These are phyloP conservation scores for Echeveria elegans DNA, from an alignment of 164 flowering plant genomes.

Conservation along the genomic window DNA sequence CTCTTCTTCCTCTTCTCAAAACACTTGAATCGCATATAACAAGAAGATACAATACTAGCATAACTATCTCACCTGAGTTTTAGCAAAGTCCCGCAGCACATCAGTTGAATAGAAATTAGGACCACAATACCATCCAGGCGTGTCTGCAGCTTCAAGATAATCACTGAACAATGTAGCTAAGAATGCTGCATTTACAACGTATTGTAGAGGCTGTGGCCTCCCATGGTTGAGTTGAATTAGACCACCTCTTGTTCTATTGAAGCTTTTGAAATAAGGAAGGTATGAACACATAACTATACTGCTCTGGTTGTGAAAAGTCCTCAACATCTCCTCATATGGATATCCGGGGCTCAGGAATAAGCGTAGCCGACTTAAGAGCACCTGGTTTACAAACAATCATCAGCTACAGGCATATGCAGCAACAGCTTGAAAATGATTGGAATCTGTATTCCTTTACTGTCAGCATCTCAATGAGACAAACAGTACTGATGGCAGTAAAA, in stretches of 20 bases:
- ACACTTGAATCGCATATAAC: neutral
- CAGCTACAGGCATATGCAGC: neutral
- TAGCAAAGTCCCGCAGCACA: constrained; percentile 74
- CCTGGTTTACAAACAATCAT: constrained; percentile 29
- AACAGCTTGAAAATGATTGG: neutral
- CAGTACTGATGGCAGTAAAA: too few species aligned
- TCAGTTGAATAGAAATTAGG: constrained; percentile 74
- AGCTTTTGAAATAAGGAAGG: constrained; percentile 64
- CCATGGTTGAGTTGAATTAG: constrained; percentile 89
- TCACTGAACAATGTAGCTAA: constrained; percentile 75
- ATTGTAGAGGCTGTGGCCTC: constrained; percentile 91
- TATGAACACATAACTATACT: constrained; percentile 87
- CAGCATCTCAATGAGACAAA: neutral
- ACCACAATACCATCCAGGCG: constrained; percentile 99
- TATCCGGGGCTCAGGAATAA: constrained; percentile 95
- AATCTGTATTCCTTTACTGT: neutral
- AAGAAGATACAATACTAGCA: neutral
- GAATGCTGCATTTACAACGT: constrained; percentile 90
- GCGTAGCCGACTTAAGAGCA: constrained; percentile 80
- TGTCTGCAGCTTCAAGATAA: constrained; percentile 91
- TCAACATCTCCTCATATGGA: constrained; percentile 88
- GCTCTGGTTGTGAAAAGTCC: constrained; percentile 87
- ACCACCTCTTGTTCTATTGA: constrained; percentile 91
- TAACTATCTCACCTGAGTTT: constrained; percentile 55
- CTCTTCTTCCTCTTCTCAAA: neutral